A percentile compares a stretch with the other conserved stretches of the same genome.
phyloP scores from a whole-genome alignment of 441 rosid species.

The Syzygium malaccense region DNA sequence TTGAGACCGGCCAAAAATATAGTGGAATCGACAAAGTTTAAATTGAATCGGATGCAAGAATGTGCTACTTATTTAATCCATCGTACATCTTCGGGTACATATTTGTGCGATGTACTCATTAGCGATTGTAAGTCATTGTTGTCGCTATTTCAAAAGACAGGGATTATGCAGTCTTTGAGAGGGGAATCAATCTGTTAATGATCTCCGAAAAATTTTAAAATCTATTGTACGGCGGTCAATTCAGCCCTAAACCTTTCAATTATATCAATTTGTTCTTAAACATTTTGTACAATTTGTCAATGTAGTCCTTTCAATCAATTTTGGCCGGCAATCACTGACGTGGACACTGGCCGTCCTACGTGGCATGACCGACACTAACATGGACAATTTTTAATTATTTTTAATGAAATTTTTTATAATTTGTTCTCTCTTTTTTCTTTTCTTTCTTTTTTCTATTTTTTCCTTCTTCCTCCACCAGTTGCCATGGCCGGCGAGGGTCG shows the following conservation, averaged over 20 bases:
- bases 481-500: neutral
- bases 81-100: neutral
- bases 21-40: neutral
- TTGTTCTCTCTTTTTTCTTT: neutral
- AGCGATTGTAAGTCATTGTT: neutral
- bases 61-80: neutral
- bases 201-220: neutral
- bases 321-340: accelerated
- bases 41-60: neutral
- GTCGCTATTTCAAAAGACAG: neutral
- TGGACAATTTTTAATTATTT: accelerated
- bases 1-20: neutral
- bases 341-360: accelerated
- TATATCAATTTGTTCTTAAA: neutral
- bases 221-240: neutral
- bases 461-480: neutral
- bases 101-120: neutral
- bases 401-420: neutral
- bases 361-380: accelerated
- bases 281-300: neutral
- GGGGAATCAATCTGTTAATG: neutral
- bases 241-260: accelerated
- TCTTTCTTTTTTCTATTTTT: neutral
- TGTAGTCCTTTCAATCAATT: neutral
- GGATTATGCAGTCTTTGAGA: neutral